Evolutionary conservation across 23 red algal species (phyloP).

Genomic region (Gracilaria domingensis): DNA sequence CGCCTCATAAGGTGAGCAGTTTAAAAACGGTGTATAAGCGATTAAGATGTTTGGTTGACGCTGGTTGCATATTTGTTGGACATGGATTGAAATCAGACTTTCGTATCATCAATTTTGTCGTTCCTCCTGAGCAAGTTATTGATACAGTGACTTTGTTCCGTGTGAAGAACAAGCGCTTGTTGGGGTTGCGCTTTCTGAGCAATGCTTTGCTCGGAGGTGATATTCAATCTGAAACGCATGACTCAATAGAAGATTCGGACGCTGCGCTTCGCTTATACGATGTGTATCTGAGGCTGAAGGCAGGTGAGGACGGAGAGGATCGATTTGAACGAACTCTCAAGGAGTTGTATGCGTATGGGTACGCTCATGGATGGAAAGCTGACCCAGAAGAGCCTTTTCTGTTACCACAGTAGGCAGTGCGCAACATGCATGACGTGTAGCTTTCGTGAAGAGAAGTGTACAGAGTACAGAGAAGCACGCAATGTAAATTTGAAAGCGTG

Average conservation of each 20-base stretch:
- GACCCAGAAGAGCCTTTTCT: slow-evolving; percentile 66
- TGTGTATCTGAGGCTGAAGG: slow-evolving; percentile 75
- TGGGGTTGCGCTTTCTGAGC: slow-evolving; percentile 78
- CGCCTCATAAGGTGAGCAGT: slow-evolving; percentile 66
- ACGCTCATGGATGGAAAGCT: slow-evolving; percentile 69
- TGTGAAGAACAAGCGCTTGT: slow-evolving; percentile 60
- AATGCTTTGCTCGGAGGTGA: slow-evolving; percentile 65
- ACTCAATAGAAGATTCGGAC: slow-evolving; percentile 92
- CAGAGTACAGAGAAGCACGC: not conserved
- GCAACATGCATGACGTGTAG: not conserved
- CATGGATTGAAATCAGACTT: slow-evolving; percentile 96
- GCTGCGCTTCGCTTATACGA: slow-evolving; percentile 88
- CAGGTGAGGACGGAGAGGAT: slow-evolving; percentile 32
- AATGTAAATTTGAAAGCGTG: not conserved
- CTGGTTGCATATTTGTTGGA: slow-evolving; percentile 90
- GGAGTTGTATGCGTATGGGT: slow-evolving; percentile 80
- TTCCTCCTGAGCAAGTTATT: slow-evolving; percentile 84
- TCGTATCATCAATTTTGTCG: slow-evolving; percentile 88
- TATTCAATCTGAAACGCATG: slow-evolving; percentile 82
- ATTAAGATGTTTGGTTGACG: slow-evolving; percentile 80
- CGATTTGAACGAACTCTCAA: slow-evolving; percentile 57
- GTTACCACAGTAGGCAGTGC: not conserved
- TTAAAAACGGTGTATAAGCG: slow-evolving; percentile 90
- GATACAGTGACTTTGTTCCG: slow-evolving; percentile 95
- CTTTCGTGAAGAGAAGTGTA: not conserved